Conservation (phyloP, 2,329 filamentous ascomycete species). For the Kalmusia sp. region DNA sequence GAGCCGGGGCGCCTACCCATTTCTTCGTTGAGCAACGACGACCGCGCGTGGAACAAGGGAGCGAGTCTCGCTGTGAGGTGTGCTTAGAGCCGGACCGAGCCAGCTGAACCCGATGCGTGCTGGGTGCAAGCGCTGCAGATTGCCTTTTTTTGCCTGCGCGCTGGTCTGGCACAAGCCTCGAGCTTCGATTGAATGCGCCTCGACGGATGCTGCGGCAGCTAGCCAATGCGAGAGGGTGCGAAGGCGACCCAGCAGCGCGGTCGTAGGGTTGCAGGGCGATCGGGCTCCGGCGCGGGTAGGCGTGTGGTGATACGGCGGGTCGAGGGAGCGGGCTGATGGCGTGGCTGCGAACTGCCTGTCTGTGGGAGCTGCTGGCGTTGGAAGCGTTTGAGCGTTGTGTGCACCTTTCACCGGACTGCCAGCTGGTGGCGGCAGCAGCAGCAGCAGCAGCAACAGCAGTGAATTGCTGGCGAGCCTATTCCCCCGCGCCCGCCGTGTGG, state of each 20-base stretch:
- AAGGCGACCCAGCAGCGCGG: conserved; percentile 17
- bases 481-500: too few relatives aligned
- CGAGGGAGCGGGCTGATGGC: neutral
- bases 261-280: conserved; percentile 15
- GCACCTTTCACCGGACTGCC: neutral
- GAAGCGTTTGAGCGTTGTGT: neutral
- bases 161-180: conserved; percentile 34
- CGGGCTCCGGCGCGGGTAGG: conserved; percentile 1
- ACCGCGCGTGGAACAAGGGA: conserved; percentile 18
- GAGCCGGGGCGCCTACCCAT: conserved; percentile 18
- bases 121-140: conserved; percentile 26
- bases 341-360: neutral
- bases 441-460: neutral
- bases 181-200: conserved; percentile 34
- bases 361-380: too few relatives aligned
- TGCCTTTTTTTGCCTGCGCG: conserved; percentile 41
- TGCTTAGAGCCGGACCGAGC: conserved; percentile 34
- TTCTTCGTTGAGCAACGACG: conserved; percentile 12
- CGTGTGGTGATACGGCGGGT: neutral
- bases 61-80: conserved; percentile 7
- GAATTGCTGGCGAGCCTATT: too few relatives aligned
- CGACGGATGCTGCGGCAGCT: conserved; percentile 29
- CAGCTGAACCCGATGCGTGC: conserved; percentile 43
- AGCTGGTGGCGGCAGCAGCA: neutral
- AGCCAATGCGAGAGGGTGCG: conserved; percentile 36